Evolutionary conservation across 331 rosid genomes (phyloP).

Genomic region (Stylosanthes scabra): DNA sequence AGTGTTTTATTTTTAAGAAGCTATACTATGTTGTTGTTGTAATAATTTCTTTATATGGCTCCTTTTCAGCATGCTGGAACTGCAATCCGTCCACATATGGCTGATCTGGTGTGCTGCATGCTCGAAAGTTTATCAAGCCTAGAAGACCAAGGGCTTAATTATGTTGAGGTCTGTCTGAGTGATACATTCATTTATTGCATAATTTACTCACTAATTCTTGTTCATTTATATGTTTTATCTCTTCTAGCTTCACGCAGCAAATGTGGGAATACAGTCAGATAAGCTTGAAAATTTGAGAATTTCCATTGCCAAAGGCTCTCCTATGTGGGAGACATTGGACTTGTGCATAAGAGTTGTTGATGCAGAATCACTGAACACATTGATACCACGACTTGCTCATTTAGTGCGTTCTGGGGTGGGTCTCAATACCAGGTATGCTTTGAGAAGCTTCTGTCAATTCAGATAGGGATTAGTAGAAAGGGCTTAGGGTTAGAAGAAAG

Average conservation of each 20-base stretch:
- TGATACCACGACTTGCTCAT: slow-evolving; percentile 92
- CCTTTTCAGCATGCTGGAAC: slow-evolving; percentile 86
- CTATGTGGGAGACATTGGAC: slow-evolving; percentile 99
- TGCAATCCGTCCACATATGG: slow-evolving; percentile 85
- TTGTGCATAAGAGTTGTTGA: slow-evolving; percentile 87
- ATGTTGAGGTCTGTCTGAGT: slow-evolving; percentile 76
- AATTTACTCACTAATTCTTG: slow-evolving; percentile 11
- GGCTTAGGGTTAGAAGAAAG: not conserved
- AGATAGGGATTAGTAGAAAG: slow-evolving; percentile 1
- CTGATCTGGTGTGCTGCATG: slow-evolving; percentile 97
- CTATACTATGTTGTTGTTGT: slow-evolving; percentile 22
- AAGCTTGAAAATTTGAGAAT: slow-evolving; percentile 93
- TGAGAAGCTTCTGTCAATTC: slow-evolving; percentile 28
- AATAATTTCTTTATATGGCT: slow-evolving; percentile 23
- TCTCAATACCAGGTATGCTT: slow-evolving; percentile 86
- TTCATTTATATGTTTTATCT: slow-evolving; percentile 25
- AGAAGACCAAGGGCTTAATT: slow-evolving; percentile 95
- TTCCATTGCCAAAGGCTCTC: slow-evolving; percentile 97
- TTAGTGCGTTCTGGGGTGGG: slow-evolving; percentile 96
- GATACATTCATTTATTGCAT: slow-evolving; percentile 32
- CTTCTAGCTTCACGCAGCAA: slow-evolving; percentile 88
- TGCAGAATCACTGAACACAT: slow-evolving; percentile 66
- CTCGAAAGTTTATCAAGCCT: slow-evolving; percentile 98
- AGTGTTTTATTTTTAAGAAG: slow-evolving; percentile 19
- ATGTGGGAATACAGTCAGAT: slow-evolving; percentile 86